Evolutionary conservation across 176 grass and related monocot genomes (phyloP), one percentile per base, ranked within the genome.

Genomic region (Eragrostis nindensis): DNA sequence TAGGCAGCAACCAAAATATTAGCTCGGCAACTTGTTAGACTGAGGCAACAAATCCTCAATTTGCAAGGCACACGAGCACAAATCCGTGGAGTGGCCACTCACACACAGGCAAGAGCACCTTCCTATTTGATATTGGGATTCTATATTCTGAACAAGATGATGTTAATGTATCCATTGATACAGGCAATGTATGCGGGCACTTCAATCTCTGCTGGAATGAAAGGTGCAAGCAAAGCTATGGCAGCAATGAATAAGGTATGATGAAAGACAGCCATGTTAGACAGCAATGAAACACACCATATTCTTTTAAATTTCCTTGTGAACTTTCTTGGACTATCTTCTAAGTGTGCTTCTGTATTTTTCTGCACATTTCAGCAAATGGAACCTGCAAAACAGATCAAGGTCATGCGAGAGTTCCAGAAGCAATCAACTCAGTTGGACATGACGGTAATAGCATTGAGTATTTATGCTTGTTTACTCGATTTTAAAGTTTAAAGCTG

Each of bases 171-270:
- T 59, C 38, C 78, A 22, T 82, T 83, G 83, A 38, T 38, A 47
- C 76, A 99, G 96, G 96, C 96, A 81, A 93, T 99, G 96, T 54
- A 99, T 47, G 96, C 96, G 0, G 94, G 88, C 38, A 99, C 96
- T 83, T 99, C 96, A 82, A 99, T 99, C 83, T 99, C 96, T 78
- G 86, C 96, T 84, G 96, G 96, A 72, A 99, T 99, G 96, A 99
- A 99, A 84, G 96, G 96, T 63, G 96, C 92, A 82, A 99, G 93
- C 84, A 99, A 93, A 93, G 96, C 92, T 50, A 99, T 99, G 96
- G 78, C 96, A 76, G 90, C 96, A 30, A 99, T 99, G 96, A 99
- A 99, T 86, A 99, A 99, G 96, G 96, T 95, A 90, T 6, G 43
- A 46, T 38, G 66, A 38, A 80, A 45, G 29, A 53, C 66, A 82